Evolutionary conservation across 192 early-diverging fungal genomes (phyloP), one percentile per base, ranked within the genome.

Genomic region (Podila horticola): DNA sequence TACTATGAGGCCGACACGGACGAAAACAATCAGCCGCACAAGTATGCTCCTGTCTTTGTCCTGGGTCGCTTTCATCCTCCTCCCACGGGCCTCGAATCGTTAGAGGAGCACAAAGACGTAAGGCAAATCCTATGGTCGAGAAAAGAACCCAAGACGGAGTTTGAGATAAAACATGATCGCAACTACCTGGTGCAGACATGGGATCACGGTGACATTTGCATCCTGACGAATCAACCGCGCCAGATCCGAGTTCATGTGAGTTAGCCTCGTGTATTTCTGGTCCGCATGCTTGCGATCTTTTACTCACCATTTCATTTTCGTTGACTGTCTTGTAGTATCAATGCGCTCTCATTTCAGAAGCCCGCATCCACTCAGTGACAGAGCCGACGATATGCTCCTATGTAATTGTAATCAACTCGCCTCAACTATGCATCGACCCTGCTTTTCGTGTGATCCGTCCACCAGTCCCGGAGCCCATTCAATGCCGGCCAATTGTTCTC

Each of bases 331-430:
- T 55, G 1, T 69, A 92, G 90, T 96, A 90, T 76, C 93, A 94
- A 69, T 96, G 95, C 74, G 90, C 88, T 66, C 58, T 82, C 11
- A 83, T 89, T 33, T 58, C 74, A 19, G 71, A 75, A 3, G 91
- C 92, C 50, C 87, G 89, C 49, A 90, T 96, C 58, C 74, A 87
- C 6, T 62, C 74, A 4, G 88, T 95, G 22, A 79, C 88, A 26
- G 95, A 96, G 72, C 69, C 85, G 1, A 75, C 87, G 7, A 86
- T 88, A 5, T 96, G 95, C 77, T 77, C 88, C 59, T 96, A 96
- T 66, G 85, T 91, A 10, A 86, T 95, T 63, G 79, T 90, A 15
- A 86, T 96, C 12, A 88, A 92, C 58, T 93, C 93, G 6, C 88
- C 90, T 20, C 84, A 85, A 19, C 86, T 95, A 30, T 96, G 95